These are phyloP conservation scores for Aquilaria yunnanensis DNA, from an alignment of 345 rosid genomes.

Conservation along the genomic window DNA sequence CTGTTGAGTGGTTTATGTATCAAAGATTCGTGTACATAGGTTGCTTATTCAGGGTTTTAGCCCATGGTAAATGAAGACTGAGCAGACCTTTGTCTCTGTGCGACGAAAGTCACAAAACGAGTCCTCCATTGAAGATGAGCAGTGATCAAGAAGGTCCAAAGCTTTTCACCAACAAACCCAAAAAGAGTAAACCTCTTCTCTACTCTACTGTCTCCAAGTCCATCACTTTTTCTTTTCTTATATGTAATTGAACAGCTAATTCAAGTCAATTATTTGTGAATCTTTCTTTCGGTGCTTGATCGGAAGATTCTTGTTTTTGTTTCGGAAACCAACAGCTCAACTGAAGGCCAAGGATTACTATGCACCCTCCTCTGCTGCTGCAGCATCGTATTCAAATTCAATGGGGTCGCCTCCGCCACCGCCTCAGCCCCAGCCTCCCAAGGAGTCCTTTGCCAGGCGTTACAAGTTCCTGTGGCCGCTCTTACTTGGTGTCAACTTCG, in stretches of 20 bases:
- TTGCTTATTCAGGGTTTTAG: no score
- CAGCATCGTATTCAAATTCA: conserved; percentile 47
- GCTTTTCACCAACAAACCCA: conserved; percentile 72
- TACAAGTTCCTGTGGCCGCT: conserved; percentile 85
- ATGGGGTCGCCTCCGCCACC: conserved; percentile 62
- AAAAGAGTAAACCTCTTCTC: conserved; percentile 30
- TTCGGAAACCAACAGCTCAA: conserved; percentile 35
- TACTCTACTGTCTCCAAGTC: not conserved
- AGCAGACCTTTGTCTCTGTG: no score
- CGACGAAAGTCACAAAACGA: no score
- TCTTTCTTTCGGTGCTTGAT: conserved; percentile 1
- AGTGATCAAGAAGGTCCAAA: conserved; percentile 38
- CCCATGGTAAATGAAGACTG: no score
- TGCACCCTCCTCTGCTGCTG: conserved; percentile 31
- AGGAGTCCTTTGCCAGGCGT: conserved; percentile 74
- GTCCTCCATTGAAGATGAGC: no score
- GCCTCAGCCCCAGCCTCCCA: conserved; percentile 56
- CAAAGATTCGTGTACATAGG: no score
- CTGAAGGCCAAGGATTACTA: conserved; percentile 34
- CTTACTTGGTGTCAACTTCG: conserved; percentile 64
- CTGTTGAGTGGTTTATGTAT: no score
- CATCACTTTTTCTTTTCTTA: not conserved
- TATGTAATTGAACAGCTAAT: not conserved
- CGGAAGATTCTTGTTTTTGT: conserved; percentile 11
- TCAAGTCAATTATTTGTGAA: not conserved